A percentile compares a stretch with the other conserved stretches of the same genome.
Conservation (phyloP, 2,329 filamentous ascomycete species). For the Elsinoe perseae region DNA sequence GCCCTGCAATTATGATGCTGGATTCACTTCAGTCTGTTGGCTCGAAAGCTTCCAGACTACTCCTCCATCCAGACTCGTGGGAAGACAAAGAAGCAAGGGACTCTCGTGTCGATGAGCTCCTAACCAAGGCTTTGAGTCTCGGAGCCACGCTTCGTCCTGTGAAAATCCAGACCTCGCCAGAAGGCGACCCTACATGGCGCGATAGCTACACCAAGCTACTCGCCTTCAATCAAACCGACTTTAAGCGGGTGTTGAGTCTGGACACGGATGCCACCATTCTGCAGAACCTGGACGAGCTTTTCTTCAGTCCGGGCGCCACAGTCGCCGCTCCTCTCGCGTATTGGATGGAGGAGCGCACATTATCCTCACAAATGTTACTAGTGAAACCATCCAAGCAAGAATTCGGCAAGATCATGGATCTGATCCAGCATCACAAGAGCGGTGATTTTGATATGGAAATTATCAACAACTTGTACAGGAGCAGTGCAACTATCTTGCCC, state of each 20-base stretch:
- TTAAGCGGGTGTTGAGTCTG: constrained; percentile 49
- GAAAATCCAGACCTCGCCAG: constrained; percentile 25
- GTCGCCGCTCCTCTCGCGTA: constrained; percentile 64
- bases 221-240: constrained; percentile 58
- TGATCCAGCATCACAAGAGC: constrained; percentile 21
- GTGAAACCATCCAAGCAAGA: constrained; percentile 51
- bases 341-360: constrained; percentile 45
- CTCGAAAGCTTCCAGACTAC: constrained; percentile 36
- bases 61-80: constrained; percentile 37
- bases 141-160: constrained; percentile 43
- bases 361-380: constrained; percentile 48
- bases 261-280: constrained; percentile 59
- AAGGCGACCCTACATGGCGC: constrained; percentile 48
- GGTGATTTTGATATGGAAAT: constrained; percentile 56
- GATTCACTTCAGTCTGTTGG: constrained; percentile 35
- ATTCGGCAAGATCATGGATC: constrained; percentile 34
- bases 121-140: constrained; percentile 43
- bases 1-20: constrained; percentile 38
- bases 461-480: constrained; percentile 54
- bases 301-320: constrained; percentile 53
- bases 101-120: constrained; percentile 33
- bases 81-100: constrained; percentile 15
- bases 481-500: constrained; percentile 53
- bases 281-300: constrained; percentile 58
- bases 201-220: constrained; percentile 60